Evolutionary conservation across 176 grass and related monocot genomes (phyloP).

Genomic region (Thalia dealbata): DNA sequence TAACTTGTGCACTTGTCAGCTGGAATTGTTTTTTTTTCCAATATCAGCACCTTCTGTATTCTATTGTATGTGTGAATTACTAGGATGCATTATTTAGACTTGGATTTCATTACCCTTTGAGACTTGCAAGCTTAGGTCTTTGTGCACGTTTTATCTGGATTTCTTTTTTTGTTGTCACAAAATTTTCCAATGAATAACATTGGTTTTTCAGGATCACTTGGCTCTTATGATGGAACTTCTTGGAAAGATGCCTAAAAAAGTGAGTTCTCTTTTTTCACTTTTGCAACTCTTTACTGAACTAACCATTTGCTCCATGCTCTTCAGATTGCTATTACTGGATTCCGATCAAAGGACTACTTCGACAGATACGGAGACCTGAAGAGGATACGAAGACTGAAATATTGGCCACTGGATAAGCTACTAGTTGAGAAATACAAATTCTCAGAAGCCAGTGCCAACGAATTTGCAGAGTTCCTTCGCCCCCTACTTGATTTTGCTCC

Average conservation of each 20-base stretch:
- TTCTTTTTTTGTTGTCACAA: neutral
- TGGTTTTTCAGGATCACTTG: conserved; percentile 69
- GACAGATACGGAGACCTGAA: conserved; percentile 92
- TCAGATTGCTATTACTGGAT: conserved; percentile 71
- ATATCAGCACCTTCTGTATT: no score
- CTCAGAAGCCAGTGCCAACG: conserved; percentile 42
- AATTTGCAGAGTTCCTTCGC: conserved; percentile 63
- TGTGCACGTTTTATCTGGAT: neutral
- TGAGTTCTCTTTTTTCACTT: conserved; percentile 20
- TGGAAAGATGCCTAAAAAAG: conserved; percentile 86
- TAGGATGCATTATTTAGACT: no score
- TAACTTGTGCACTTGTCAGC: no score
- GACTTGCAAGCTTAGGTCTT: neutral
- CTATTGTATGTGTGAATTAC: no score
- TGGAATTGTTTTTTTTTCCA: no score
- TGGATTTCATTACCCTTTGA: no score
- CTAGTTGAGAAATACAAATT: conserved; percentile 68
- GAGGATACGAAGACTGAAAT: conserved; percentile 72
- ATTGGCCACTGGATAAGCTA: conserved; percentile 55
- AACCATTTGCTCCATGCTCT: conserved; percentile 20
- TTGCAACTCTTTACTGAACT: conserved; percentile 7
- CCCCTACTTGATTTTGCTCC: conserved; percentile 69
- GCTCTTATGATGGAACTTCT: conserved; percentile 95
- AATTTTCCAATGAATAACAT: conserved; percentile 3
- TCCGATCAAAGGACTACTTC: conserved; percentile 81